A percentile compares a stretch with the other conserved stretches of the same genome.
Evolutionary conservation across 2,329 filamentous ascomycete species (phyloP).

Genomic region (Coleophoma eucalyptorum): DNA sequence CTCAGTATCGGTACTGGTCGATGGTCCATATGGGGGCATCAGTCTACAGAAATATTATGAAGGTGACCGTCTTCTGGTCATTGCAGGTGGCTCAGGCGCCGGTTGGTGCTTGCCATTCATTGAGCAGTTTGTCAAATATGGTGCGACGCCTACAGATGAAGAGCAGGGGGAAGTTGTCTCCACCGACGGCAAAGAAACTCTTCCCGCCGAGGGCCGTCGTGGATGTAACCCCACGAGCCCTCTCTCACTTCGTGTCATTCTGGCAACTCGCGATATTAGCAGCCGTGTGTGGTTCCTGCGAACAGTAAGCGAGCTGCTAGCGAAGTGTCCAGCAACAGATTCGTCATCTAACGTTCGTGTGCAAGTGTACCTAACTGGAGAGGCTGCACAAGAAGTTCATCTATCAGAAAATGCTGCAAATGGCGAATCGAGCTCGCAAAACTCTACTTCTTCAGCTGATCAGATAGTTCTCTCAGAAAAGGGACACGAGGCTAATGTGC

Average conservation of each 20-base stretch:
- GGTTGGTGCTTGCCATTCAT: constrained; percentile 47
- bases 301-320: constrained; percentile 24
- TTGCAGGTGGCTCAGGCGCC: constrained; percentile 53
- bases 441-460: background rate
- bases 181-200: background rate
- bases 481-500: constrained; percentile 9
- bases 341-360: constrained; percentile 14
- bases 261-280: constrained; percentile 30
- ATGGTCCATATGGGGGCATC: constrained; percentile 56
- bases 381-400: constrained; percentile 8
- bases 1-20: constrained; percentile 43
- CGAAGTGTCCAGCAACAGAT: constrained; percentile 11
- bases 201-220: background rate
- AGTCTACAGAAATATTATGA: constrained; percentile 29
- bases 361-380: constrained; percentile 23
- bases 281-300: constrained; percentile 32
- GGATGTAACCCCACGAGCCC: constrained; percentile 3
- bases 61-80: constrained; percentile 40
- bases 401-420: constrained; percentile 3
- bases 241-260: constrained; percentile 23
- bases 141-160: background rate
- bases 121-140: constrained; percentile 22
- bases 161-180: background rate
- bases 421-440: background rate
- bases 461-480: background rate